Evolutionary conservation across 1,139 yeast genomes (phyloP), one percentile per base, ranked within the genome.

Genomic region (Geotrichum klebahnii): DNA sequence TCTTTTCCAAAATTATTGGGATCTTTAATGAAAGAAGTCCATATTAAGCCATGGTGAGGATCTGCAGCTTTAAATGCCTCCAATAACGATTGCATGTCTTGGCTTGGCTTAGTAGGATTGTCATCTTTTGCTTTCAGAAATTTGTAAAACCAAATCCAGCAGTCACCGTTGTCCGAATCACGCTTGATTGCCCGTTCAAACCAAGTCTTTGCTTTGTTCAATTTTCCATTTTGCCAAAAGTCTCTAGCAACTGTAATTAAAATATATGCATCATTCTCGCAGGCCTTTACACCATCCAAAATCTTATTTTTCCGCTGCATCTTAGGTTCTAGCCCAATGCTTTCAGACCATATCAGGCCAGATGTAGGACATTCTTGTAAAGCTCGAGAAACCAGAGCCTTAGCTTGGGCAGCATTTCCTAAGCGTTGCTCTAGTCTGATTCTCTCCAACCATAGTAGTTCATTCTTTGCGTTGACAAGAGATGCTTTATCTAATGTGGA

Each of bases 401-500:
- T 67, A 0, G 87, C 86, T 40, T 82, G 82, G 0, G 71, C 65
- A 17, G 61, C 44, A 55, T 83, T 82, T 0, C 75, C 71, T 6
- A 73, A 67, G 28, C 75, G 58, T 39, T 65, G 63, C 62, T 92
- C 97, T 34, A 89, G 68, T 23, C 69, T 59, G 8, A 87, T 72
- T 54, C 81, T 77, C 24, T 77, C 82, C 5, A 73, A 63, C 81
- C 88, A 82, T 2, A 89, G 57, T 12, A 53, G 51, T 29, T 79
- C 84, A 33, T 70, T 68, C 3, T 70, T 60, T 0, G 82, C 80
- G 52, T 76, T 77, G 29, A 72, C 70, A 14, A 80, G 58, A 2
- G 86, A 65, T 0, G 88, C 95, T 32, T 79, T 70, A 58, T 88
- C 97, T 14, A 89, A 66, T 1, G 77, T 72, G 0, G 96, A 82